Percentiles rank a stretch among this genome's conserved stretches.
These are phyloP conservation scores for Saturnispora ahearnii DNA, from an alignment of 805 yeast genomes.

Conservation along the genomic window DNA sequence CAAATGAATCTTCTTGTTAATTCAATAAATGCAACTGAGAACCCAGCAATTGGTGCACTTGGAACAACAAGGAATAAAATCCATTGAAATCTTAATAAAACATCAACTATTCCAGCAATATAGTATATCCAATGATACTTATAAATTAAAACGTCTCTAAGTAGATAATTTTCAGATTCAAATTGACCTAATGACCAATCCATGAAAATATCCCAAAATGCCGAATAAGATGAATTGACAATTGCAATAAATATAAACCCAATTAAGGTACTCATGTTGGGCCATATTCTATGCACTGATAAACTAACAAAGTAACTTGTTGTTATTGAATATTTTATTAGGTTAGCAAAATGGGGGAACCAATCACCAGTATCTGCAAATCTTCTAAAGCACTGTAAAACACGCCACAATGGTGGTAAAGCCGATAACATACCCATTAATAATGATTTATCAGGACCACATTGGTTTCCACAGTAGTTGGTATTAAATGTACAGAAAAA, in stretches of 20 bases:
- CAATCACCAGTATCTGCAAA: conserved; percentile 87
- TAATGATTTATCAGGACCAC: conserved; percentile 74
- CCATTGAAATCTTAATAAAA: conserved; percentile 82
- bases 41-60: conserved; percentile 69
- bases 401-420: conserved; percentile 84
- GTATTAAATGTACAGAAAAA: conserved; percentile 73
- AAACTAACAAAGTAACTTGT: conserved; percentile 60
- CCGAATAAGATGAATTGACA: conserved; percentile 58
- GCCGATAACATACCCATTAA: conserved; percentile 74
- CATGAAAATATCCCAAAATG: conserved; percentile 88
- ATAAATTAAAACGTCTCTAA: conserved; percentile 67
- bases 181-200: conserved; percentile 88
- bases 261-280: conserved; percentile 23
- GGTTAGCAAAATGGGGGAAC: conserved; percentile 93
- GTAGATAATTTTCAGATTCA: conserved; percentile 43
- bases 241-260: conserved; percentile 66
- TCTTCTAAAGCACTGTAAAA: conserved; percentile 84
- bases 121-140: conserved; percentile 57
- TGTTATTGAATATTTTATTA: conserved; percentile 62
- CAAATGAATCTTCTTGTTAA: conserved; percentile 75
- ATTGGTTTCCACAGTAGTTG: conserved; percentile 40
- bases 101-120: conserved; percentile 61
- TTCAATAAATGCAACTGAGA: conserved; percentile 76
- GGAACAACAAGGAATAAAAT: conserved; percentile 69
- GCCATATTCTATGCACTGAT: conserved; percentile 66